Base-by-base conservation (phyloP, 148 eudicot species). In the Vaccinium darrowii region DNA sequence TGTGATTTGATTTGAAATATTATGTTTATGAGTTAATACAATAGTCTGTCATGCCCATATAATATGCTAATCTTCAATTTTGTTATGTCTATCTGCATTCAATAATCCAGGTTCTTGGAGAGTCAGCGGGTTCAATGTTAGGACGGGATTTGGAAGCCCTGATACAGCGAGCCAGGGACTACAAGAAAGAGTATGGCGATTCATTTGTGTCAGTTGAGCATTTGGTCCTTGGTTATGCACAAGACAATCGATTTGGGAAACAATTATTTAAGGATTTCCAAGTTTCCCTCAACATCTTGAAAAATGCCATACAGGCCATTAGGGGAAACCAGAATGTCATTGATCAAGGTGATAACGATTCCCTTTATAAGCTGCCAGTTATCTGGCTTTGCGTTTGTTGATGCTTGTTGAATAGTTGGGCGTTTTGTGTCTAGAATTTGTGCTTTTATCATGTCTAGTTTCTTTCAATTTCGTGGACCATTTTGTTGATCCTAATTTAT, bases 191-290 rank as follows among this genome's bases (percentile, higher is more conserved):
- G 86, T 95, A 84, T 78, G 91, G 93, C 8, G 99, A 96, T 86
- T 92, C 98, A n/a, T 96, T 94, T 91, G 94, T 96, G 75, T 96
- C 99, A 3, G 98, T 96, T 88, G 99, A 96, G 89, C 99, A 96
- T 91, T 80, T 96, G 88, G 97, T 96, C 84, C 98, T 96, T 80
- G 98, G 91, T 69, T 96, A 89, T 89, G 84, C 87, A 50, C 92
- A 93, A 72, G 99, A 96, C 86, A 92, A 91, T 83, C 90, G 99
- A 84, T 96, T 96, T 87, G 98, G 97, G 47, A 96, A 93, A 84
- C 98, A 96, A 79, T 87, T 96, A 88, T 95, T 94, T 52, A 89
- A 90, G 87, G 99, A 96, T 69, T 96, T 93, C 78, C 94, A 88
- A 63, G 50, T 96, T 86, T 87, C 98, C 7, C 86, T 88, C 85